Percentiles rank a stretch among this genome's conserved stretches.
Evolutionary conservation across 441 rosid species (phyloP).

Genomic region (Heliophila coronopifolia): DNA sequence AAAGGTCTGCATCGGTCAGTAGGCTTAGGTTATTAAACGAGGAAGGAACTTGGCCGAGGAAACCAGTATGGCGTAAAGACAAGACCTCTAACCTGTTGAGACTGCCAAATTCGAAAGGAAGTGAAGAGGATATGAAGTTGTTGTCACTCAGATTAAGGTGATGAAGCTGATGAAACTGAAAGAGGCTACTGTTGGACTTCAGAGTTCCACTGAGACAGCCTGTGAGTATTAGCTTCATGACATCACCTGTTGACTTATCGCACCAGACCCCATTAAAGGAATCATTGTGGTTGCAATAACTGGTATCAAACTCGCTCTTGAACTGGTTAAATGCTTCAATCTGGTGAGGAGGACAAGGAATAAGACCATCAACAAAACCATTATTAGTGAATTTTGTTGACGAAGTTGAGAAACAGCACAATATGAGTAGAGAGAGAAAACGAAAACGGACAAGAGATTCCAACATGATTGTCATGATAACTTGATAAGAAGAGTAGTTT

Average conservation of each 20-base stretch:
- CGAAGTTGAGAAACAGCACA: neutral
- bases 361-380: neutral
- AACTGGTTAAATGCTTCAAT: neutral
- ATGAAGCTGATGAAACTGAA: no score
- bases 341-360: neutral
- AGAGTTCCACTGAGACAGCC: slow-evolving; percentile 3
- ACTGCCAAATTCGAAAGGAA: no score
- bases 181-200: no score
- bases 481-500: neutral
- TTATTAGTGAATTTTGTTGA: neutral
- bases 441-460: neutral
- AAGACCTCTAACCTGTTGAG: no score
- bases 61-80: no score
- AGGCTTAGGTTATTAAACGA: no score
- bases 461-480: neutral
- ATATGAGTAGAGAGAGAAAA: neutral
- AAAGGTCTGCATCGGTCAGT: no score
- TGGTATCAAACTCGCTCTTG: neutral
- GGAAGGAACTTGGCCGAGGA: no score
- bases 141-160: no score
- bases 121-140: no score
- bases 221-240: neutral
- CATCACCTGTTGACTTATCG: neutral
- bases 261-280: neutral
- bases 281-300: neutral